These are phyloP conservation scores for Trichoderma oligosporum DNA, from an alignment of 2,329 filamentous ascomycete species.

Conservation along the genomic window DNA sequence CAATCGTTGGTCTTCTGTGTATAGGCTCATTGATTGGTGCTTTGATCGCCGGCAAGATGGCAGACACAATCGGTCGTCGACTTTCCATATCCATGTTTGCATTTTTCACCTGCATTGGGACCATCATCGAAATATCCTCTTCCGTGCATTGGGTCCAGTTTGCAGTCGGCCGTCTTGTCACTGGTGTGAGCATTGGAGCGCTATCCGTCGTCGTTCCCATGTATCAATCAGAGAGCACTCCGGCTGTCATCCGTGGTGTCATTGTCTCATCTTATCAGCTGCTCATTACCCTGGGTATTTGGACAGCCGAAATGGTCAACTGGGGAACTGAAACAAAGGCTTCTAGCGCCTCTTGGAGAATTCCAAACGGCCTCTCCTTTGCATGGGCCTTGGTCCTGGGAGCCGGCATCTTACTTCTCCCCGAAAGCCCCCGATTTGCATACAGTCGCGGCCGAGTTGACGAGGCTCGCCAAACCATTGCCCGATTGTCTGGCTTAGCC, in stretches of 20 bases:
- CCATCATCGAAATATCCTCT: constrained; percentile 7
- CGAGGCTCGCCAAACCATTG: constrained; percentile 11
- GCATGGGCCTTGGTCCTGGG: constrained; percentile 12
- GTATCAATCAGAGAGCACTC: constrained; percentile 14
- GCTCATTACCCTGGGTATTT: constrained; percentile 14
- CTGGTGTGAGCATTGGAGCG: constrained; percentile 4
- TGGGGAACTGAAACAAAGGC: constrained; percentile 11
- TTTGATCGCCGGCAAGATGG: constrained; percentile 11
- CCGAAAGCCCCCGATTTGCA: constrained; percentile 10
- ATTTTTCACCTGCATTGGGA: constrained; percentile 10
- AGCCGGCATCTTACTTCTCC: constrained; percentile 2
- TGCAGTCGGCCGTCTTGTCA: constrained; percentile 10
- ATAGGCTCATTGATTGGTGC: constrained; percentile 3
- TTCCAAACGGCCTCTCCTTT: constrained; percentile 11
- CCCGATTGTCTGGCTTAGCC: background rate
- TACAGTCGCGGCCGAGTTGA: constrained; percentile 6
- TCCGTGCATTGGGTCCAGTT: constrained; percentile 13
- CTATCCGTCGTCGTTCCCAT: constrained; percentile 9
- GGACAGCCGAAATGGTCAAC: constrained; percentile 15
- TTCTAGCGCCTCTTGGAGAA: constrained; percentile 7
- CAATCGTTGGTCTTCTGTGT: constrained; percentile 8
- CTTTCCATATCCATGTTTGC: constrained; percentile 10
- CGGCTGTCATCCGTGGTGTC: constrained; percentile 14
- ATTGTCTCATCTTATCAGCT: constrained; percentile 13
- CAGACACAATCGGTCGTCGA: constrained; percentile 8